These are phyloP conservation scores for Neodidymelliopsis sp. DNA, from an alignment of 2,329 filamentous ascomycete genomes.

Conservation along the genomic window DNA sequence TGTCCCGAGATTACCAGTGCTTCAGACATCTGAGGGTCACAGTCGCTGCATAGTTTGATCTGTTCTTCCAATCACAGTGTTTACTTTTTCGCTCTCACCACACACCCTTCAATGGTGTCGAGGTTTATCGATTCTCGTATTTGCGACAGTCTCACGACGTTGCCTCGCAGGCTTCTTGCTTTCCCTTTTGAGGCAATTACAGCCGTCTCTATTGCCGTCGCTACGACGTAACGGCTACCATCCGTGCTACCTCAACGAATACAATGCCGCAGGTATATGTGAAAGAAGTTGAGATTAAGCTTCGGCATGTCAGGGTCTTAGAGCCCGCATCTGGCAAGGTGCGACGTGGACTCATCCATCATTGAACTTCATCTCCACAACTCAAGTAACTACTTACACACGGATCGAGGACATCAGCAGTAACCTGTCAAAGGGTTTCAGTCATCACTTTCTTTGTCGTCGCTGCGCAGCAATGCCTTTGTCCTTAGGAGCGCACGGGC, in stretches of 20 bases:
- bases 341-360: conserved; percentile 26
- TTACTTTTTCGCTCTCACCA: no score
- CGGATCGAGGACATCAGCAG: neutral
- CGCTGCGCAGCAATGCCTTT: conserved; percentile 1
- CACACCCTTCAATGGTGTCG: no score
- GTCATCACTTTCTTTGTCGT: conserved; percentile 5
- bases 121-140: neutral
- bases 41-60: no score
- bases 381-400: neutral
- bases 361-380: conserved; percentile 4
- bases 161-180: neutral
- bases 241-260: neutral
- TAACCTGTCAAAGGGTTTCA: neutral
- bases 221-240: neutral
- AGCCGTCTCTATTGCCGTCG: neutral
- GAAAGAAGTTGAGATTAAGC: conserved; percentile 16
- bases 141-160: conserved; percentile 13
- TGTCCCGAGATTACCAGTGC: no score
- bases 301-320: conserved; percentile 20
- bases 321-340: conserved; percentile 21
- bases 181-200: conserved; percentile 1
- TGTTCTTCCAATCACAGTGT: no score
- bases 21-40: no score
- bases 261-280: conserved; percentile 23
- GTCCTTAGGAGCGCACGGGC: conserved; percentile 10